Evolutionary conservation across 2,329 filamentous ascomycete genomes (phyloP).

Genomic region (Talaromyces sp.): DNA sequence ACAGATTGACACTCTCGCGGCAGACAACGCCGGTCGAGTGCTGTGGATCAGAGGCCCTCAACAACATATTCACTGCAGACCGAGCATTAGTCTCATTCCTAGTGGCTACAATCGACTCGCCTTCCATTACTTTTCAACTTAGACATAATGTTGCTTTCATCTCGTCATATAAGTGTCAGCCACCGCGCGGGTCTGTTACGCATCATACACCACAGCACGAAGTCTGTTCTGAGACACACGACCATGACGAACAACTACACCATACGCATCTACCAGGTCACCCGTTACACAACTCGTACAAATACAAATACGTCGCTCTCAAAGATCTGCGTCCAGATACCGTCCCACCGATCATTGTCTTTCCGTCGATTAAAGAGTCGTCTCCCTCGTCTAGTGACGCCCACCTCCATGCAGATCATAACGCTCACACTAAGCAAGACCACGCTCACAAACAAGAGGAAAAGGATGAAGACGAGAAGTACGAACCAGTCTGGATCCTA

Average conservation of each 20-base stretch:
- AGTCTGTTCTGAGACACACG: neutral
- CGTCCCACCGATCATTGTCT: constrained; percentile 18
- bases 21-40: constrained; percentile 16
- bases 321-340: constrained; percentile 22
- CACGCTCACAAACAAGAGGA: neutral
- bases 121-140: constrained; percentile 39
- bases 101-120: neutral
- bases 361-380: neutral
- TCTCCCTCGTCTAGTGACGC: neutral
- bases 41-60: constrained; percentile 18
- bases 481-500: constrained; percentile 30
- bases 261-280: constrained; percentile 36
- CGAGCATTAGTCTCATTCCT: constrained; percentile 30
- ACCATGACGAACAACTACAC: neutral
- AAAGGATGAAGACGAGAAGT: neutral
- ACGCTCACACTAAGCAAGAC: neutral
- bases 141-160: constrained; percentile 53
- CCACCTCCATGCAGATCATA: constrained; percentile 9
- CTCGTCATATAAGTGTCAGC: constrained; percentile 52
- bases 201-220: neutral
- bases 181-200: constrained; percentile 37
- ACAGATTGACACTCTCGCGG: neutral
- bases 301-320: constrained; percentile 33
- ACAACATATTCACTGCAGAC: constrained; percentile 22
- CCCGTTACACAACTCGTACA: constrained; percentile 36